Conservation (phyloP, 1,139 yeast genomes). For the Scheffersomyces illinoinensis region DNA sequence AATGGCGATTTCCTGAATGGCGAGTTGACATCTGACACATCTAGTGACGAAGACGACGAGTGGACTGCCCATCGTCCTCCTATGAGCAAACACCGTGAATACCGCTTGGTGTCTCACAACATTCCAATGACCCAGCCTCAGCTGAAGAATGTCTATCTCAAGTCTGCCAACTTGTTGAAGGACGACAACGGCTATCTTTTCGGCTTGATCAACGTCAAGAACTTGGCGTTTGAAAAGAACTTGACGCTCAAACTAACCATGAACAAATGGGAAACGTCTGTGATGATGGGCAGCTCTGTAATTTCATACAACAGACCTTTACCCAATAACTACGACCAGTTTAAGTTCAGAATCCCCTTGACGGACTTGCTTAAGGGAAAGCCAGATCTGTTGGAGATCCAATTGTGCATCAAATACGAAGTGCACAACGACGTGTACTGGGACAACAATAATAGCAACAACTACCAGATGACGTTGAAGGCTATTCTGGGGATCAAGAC, state of each 20-base stretch:
- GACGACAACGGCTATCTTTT: conserved; percentile 8
- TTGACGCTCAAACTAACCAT: conserved; percentile 37
- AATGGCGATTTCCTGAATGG: conserved; percentile 6
- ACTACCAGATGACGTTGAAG: conserved; percentile 28
- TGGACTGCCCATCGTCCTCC: conserved; percentile 4
- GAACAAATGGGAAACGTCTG: conserved; percentile 38
- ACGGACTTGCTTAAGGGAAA: conserved; percentile 18
- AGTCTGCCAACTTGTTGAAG: conserved; percentile 6
- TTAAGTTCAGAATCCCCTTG: conserved; percentile 36
- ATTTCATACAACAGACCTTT: conserved; percentile 26
- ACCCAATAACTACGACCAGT: conserved; percentile 33
- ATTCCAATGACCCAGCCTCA: conserved; percentile 11
- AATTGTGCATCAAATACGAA: conserved; percentile 21
- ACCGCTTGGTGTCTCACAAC: conserved; percentile 11
- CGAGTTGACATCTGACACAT: conserved; percentile 15
- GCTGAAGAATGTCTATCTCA: conserved; percentile 5
- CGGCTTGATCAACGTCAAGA: conserved; percentile 38
- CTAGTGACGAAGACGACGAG: conserved; percentile 20
- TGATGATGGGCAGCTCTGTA: conserved; percentile 24
- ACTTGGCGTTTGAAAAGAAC: conserved; percentile 40
- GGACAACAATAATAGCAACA: conserved; percentile 24
- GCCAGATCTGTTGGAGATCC: conserved; percentile 11
- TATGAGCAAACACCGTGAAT: conserved; percentile 5
- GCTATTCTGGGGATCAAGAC: conserved; percentile 16
- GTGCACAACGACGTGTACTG: conserved; percentile 17